A percentile compares a stretch with the other conserved stretches of the same genome.
These are phyloP conservation scores for Asterophora lycoperdoides DNA, from an alignment of 768 basidiomycete genomes.

Conservation along the genomic window DNA sequence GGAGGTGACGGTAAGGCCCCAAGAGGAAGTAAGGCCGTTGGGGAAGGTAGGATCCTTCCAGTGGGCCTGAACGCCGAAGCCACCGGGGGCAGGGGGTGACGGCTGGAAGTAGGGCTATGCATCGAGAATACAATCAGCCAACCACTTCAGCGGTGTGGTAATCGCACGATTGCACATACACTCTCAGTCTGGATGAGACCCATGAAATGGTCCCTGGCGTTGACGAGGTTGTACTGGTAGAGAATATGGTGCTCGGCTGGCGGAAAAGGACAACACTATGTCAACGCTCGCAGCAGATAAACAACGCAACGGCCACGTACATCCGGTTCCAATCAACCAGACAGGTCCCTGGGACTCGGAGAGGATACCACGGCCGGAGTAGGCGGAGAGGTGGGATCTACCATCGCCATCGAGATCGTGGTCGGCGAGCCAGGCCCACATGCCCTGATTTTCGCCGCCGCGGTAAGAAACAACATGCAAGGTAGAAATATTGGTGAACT, in stretches of 20 bases:
- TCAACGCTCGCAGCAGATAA: too few relatives aligned
- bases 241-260: conserved; percentile 64
- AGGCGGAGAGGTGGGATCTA: conserved; percentile 48
- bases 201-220: conserved; percentile 63
- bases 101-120: conserved; percentile 69
- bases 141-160: neutral
- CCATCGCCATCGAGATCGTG: conserved; percentile 64
- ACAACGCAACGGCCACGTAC: neutral
- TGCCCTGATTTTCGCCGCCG: conserved; percentile 38
- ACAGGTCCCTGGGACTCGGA: conserved; percentile 74
- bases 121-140: neutral
- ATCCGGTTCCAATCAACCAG: conserved; percentile 72
- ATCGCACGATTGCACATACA: conserved; percentile 33
- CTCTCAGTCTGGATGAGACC: conserved; percentile 74
- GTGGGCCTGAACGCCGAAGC: conserved; percentile 41
- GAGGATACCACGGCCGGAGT: conserved; percentile 69
- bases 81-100: conserved; percentile 47
- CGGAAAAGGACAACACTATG: neutral
- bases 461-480: neutral
- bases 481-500: neutral
- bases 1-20: conserved; percentile 50
- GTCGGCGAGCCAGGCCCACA: conserved; percentile 81
- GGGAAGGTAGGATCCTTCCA: conserved; percentile 55
- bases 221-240: conserved; percentile 65
- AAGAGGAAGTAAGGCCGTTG: conserved; percentile 37